Evolutionary conservation across 2,329 filamentous ascomycete species (phyloP), one percentile per base, ranked within the genome.

Genomic region (Diaporthe vexans): DNA sequence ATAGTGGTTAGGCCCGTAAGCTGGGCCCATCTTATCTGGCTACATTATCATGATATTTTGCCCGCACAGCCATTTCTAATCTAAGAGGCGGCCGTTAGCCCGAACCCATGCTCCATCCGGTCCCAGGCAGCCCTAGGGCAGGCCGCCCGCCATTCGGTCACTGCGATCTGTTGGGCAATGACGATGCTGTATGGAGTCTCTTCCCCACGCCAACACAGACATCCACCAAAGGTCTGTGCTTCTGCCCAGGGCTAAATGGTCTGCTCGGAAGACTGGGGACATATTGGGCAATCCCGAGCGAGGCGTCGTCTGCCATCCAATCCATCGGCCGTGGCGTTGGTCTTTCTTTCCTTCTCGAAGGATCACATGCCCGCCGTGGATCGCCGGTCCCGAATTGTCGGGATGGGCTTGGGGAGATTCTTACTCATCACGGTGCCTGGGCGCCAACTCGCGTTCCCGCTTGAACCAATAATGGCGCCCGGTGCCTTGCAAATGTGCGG

Each of bases 41-140:
- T 26, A 52, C 46, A 52, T 37, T 9, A 21, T 13, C 63, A 52
- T 26, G 46, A 52, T n/a, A 19, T 67, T 67, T 67, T 24, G 33
- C 63, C 46, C 63, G 63, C 63, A 67, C 63, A 52, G 63, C n/a
- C 63, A 67, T 24, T 67, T 37, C 63, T 67, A 67, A 67, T 67
- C 46, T 67, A 26, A 67, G 29, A 52, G 46, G 63, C 63, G 63
- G 63, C 63, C 63, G 29, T 24, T 52, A 67, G 63, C 46, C 63
- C 63, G 21, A 67, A 52, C 46, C 63, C 63, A 52, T 24, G n/a
- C 63, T 37, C 63, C 63, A 52, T 52, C 63, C 33, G 15, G 46
- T 51, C 29, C 21, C 61, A 52, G 61, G 61, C 61, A 67, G 61
- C 61, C 46, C 46, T 52, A 26, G 43, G 63, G 17, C 37, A 40